Conservation (phyloP, 2,329 filamentous ascomycete genomes). For the Pseudogymnoascus sp. region DNA sequence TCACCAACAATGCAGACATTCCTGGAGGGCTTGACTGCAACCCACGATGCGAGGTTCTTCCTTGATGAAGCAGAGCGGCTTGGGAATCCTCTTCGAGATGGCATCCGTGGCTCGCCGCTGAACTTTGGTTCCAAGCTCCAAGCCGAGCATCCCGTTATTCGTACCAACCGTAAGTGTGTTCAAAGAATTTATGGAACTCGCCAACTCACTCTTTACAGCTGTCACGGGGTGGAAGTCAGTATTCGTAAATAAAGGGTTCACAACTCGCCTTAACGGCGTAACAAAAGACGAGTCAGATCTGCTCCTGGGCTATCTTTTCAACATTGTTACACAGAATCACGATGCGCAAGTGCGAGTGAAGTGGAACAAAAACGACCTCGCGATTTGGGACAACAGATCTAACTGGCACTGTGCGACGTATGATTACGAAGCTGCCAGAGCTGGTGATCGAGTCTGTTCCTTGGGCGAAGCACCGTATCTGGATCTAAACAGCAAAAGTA, state of each 20-base stretch:
- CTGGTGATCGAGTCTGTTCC: slow-evolving; percentile 40
- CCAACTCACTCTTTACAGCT: slow-evolving; percentile 21
- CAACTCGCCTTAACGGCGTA: slow-evolving; percentile 47
- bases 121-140: slow-evolving; percentile 46
- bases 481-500: neutral
- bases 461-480: slow-evolving; percentile 35
- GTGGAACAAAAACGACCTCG: slow-evolving; percentile 46
- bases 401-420: slow-evolving; percentile 50
- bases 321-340: slow-evolving; percentile 46
- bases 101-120: slow-evolving; percentile 45
- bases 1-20: slow-evolving; percentile 41
- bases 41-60: slow-evolving; percentile 43
- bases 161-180: slow-evolving; percentile 44
- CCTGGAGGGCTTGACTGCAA: slow-evolving; percentile 43
- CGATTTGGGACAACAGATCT: slow-evolving; percentile 60
- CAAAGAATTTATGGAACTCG: neutral
- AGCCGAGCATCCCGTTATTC: slow-evolving; percentile 41
- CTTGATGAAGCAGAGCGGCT: slow-evolving; percentile 41
- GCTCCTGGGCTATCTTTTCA: slow-evolving; percentile 26
- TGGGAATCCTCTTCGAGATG: slow-evolving; percentile 32
- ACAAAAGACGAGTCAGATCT: slow-evolving; percentile 48
- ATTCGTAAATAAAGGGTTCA: slow-evolving; percentile 44
- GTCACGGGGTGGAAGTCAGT: slow-evolving; percentile 48
- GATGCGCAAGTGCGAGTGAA: slow-evolving; percentile 49
- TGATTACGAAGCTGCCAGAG: slow-evolving; percentile 47